phyloP scores from a whole-genome alignment of 352 stramenopile genomes.

The Pythium folliculosum region DNA sequence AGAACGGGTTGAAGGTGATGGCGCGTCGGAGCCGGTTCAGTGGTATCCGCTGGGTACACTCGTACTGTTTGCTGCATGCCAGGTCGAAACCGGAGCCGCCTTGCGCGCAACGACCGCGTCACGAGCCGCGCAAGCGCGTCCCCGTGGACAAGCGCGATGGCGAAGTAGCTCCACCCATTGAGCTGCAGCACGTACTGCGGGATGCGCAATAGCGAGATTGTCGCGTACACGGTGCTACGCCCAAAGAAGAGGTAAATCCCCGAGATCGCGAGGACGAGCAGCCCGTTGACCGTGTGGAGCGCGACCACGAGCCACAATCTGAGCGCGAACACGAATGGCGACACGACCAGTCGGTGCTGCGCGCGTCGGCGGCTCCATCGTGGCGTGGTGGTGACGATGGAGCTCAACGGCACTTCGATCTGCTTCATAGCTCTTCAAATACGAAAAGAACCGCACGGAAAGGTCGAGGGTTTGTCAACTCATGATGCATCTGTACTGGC shows the following conservation, averaged over 20 bases:
- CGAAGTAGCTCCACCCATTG: neutral
- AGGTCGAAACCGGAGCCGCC: neutral
- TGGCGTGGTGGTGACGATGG: neutral
- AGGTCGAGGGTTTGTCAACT: too few relatives aligned
- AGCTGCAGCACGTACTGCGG: neutral
- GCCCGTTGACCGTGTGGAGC: neutral
- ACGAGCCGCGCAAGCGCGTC: neutral
- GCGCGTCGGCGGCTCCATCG: neutral
- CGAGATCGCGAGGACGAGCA: neutral
- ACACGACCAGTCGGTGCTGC: neutral
- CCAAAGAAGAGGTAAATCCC: neutral
- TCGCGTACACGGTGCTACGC: neutral
- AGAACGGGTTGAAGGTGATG: neutral
- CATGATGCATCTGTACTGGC: too few relatives aligned
- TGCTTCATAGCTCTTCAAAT: too few relatives aligned
- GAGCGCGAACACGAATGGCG: neutral
- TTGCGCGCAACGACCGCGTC: neutral
- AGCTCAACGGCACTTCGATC: too few relatives aligned
- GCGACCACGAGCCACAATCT: constrained; percentile 5
- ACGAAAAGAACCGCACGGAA: too few relatives aligned
- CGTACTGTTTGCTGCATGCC: neutral
- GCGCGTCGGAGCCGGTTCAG: too few relatives aligned
- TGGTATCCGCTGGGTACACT: neutral
- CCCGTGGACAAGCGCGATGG: neutral
- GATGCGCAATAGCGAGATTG: neutral